Evolutionary conservation across 2,329 filamentous ascomycete genomes (phyloP).

Genomic region (Cladorrhinum sp.): DNA sequence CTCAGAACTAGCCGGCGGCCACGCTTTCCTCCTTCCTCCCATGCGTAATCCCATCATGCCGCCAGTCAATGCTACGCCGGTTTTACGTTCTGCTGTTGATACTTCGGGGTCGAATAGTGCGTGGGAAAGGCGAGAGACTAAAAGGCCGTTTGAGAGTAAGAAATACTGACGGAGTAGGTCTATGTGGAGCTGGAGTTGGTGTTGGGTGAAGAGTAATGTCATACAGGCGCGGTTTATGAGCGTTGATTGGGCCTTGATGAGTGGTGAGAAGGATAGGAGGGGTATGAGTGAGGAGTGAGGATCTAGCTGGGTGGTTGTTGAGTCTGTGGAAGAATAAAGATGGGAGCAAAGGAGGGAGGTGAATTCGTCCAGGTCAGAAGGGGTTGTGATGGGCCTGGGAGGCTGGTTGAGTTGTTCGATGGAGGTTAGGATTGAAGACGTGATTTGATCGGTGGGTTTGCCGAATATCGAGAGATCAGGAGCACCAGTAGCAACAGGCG

Average conservation of each 20-base stretch:
- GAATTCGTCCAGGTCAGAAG: constrained; percentile 33
- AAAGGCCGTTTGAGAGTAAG: constrained; percentile 79
- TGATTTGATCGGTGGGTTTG: constrained; percentile 43
- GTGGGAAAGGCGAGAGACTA: constrained; percentile 74
- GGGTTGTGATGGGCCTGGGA: constrained; percentile 9
- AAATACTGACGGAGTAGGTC: constrained; percentile 75
- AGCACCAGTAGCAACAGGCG: background rate
- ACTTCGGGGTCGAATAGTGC: constrained; percentile 83
- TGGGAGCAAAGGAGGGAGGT: constrained; percentile 40
- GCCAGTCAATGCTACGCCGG: constrained; percentile 66
- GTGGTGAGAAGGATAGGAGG: constrained; percentile 70
- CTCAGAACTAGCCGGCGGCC: constrained; percentile 94
- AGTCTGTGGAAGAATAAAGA: constrained; percentile 32
- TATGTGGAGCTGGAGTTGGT: constrained; percentile 70
- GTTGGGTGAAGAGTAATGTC: constrained; percentile 68
- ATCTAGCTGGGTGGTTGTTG: constrained; percentile 32
- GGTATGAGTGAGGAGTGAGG: constrained; percentile 61
- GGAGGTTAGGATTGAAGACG: constrained; percentile 42
- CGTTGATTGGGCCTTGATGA: constrained; percentile 70
- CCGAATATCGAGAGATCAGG: constrained; percentile 47
- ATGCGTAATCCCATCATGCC: constrained; percentile 78
- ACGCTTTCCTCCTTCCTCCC: constrained; percentile 74
- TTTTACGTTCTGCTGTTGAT: constrained; percentile 70
- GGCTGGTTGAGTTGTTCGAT: constrained; percentile 46
- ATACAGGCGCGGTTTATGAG: constrained; percentile 77